A percentile compares a stretch with the other conserved stretches of the same genome.
Conservation (phyloP, 148 eudicot species). For the Camellia granthamiana region DNA sequence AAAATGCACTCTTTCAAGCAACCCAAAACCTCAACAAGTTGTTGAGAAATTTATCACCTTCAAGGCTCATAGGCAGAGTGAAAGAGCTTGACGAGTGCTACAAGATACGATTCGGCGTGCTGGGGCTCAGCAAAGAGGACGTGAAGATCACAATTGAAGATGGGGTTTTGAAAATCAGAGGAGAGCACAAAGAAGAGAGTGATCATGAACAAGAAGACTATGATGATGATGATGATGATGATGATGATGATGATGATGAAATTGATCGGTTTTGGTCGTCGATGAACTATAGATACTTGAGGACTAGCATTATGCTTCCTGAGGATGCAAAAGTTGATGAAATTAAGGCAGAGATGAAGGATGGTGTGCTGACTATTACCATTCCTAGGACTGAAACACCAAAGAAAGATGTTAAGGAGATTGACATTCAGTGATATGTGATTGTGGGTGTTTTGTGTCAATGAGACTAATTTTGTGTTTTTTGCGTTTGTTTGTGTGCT, state of each 20-base stretch:
- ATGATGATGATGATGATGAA: constrained; percentile 7
- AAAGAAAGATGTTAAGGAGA: constrained; percentile 8
- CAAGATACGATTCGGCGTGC: background rate
- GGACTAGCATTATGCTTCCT: background rate
- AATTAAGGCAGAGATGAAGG: constrained; percentile 10
- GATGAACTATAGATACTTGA: background rate
- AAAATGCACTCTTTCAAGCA: background rate
- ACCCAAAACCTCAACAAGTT: constrained; percentile 8
- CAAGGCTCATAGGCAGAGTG: constrained; percentile 8
- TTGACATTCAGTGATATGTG: background rate
- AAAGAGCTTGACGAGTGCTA: constrained; percentile 12
- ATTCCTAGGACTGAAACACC: background rate
- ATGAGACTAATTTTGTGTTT: too few species aligned
- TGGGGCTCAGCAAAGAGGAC: constrained; percentile 4
- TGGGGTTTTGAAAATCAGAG: background rate
- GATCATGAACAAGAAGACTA: background rate
- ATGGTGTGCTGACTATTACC: background rate
- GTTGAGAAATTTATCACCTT: background rate
- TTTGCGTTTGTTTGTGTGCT: too few species aligned
- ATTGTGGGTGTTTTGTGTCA: too few species aligned
- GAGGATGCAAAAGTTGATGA: constrained; percentile 11
- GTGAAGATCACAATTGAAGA: constrained; percentile 11
- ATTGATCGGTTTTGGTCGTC: background rate
- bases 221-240: constrained; percentile 8
- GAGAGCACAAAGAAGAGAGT: constrained; percentile 7